Conservation (phyloP, 176 grass and related monocot species). For the Dendrocalamus sinicus region DNA sequence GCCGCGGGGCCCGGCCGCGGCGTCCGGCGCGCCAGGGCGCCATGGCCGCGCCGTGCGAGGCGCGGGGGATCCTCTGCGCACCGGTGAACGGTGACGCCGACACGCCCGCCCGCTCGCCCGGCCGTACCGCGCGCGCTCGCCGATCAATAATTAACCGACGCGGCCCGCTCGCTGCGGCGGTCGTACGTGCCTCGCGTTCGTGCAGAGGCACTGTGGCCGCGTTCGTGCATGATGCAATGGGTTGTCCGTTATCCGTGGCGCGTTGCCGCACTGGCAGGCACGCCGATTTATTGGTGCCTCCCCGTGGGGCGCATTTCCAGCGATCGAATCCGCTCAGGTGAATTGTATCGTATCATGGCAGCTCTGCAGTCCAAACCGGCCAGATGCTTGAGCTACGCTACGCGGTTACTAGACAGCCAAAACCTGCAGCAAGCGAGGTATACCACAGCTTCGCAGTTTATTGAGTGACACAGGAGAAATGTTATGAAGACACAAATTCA, state of each 20-base stretch:
- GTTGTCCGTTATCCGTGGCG: neutral
- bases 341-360: neutral
- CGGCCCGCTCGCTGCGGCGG: neutral
- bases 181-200: neutral
- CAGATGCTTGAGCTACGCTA: no score
- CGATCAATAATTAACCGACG: neutral
- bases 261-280: neutral
- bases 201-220: slow-evolving; percentile 25
- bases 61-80: neutral
- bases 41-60: neutral
- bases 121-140: neutral
- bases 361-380: neutral
- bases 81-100: neutral
- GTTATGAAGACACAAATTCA: rapidly evolving
- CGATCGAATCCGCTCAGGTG: neutral
- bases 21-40: neutral
- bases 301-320: neutral
- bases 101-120: neutral
- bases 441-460: neutral
- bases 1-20: neutral
- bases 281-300: neutral
- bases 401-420: neutral
- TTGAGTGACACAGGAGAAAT: neutral
- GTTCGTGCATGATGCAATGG: slow-evolving; percentile 47
- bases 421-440: neutral